Base-by-base conservation (phyloP, 2,329 filamentous ascomycete species). In the Penicillium decumbens region DNA sequence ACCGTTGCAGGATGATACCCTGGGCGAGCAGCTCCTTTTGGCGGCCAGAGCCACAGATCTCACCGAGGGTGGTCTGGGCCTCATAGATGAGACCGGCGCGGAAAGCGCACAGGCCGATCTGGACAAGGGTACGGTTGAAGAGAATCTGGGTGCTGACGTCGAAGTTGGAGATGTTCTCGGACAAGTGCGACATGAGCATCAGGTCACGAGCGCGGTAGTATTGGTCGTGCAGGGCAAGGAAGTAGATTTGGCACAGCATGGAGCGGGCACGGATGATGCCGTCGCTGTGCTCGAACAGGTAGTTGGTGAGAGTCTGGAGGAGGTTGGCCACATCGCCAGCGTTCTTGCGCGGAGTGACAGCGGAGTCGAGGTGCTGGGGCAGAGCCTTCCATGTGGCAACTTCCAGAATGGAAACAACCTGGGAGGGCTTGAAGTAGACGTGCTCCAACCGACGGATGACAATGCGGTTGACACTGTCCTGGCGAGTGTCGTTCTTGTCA, bases 101-200 rank as follows among this genome's bases (percentile, higher is more conserved):
- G 87, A 98, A 98, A 37, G 93, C 95, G 69, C 95, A 98, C 50
- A 98, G 88, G 62, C 93, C 95, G 53, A 98, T 92, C 74, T 98
- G 93, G 37, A 97, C 95, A 29, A 98, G 81, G 1, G 93, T 96
- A 60, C 93, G 85, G 82, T 98, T 98, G 84, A 95, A 98, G 50
- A 98, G 85, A 55, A 98, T 98, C 75, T 98, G 93, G 48, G 89
- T 95, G 76, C 86, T 89, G 61, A 98, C 88, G 66, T 98, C 93
- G 67, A 98, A 98, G 75, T 88, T 95, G 75, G 83, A 82, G 70
- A 98, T 98, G 47, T 88, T 95, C 78, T 98, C 93, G 69, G 96
- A 92, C 68, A 98, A 78, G 77, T 98, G 93, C 15, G 93, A 98
- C 90, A 98, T 98, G 72, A 98, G 83, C 86, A 97, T 95, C 87